phyloP scores from a whole-genome alignment of 2,329 filamentous ascomycete species.

The Blastomyces parvus region DNA sequence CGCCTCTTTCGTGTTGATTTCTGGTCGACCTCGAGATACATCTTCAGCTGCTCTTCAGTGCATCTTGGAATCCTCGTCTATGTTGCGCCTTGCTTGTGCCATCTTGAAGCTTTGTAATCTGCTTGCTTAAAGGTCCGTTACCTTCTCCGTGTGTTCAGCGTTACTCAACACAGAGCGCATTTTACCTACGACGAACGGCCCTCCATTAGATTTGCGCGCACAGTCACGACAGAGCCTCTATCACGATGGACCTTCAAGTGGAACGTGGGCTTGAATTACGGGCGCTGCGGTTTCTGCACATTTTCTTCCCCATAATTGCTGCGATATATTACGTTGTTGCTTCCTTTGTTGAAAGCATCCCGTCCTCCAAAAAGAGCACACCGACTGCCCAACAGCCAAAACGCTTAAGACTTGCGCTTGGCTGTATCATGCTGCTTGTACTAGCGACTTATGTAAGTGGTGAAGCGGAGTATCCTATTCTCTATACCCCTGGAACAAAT shows the following conservation, averaged over 20 bases:
- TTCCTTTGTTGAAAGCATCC: slow-evolving; percentile 42
- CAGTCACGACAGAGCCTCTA: not conserved
- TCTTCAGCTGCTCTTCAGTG: not conserved
- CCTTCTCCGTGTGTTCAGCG: not conserved
- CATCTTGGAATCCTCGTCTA: not conserved
- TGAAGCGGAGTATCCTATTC: not conserved
- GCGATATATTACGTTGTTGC: slow-evolving; percentile 51
- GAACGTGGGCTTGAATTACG: slow-evolving; percentile 2
- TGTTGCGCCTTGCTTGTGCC: not conserved
- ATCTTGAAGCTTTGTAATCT: not conserved
- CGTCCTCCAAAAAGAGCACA: slow-evolving; percentile 42
- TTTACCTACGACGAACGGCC: not conserved
- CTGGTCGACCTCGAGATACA: not conserved
- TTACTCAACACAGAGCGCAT: not conserved
- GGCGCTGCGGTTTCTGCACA: slow-evolving; percentile 12
- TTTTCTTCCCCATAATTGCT: slow-evolving; percentile 40
- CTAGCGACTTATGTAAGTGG: slow-evolving; percentile 34
- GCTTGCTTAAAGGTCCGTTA: not conserved
- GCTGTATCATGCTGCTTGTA: slow-evolving; percentile 31
- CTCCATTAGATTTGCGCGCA: not conserved
- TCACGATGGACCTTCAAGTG: slow-evolving; percentile 8
- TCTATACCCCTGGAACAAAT: not conserved
- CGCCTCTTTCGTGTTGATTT: not conserved
- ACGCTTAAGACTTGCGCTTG: slow-evolving; percentile 37
- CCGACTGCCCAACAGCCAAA: slow-evolving; percentile 29